Evolutionary conservation across 306 rosid genomes (phyloP).

Genomic region (Trifolium dubium): DNA sequence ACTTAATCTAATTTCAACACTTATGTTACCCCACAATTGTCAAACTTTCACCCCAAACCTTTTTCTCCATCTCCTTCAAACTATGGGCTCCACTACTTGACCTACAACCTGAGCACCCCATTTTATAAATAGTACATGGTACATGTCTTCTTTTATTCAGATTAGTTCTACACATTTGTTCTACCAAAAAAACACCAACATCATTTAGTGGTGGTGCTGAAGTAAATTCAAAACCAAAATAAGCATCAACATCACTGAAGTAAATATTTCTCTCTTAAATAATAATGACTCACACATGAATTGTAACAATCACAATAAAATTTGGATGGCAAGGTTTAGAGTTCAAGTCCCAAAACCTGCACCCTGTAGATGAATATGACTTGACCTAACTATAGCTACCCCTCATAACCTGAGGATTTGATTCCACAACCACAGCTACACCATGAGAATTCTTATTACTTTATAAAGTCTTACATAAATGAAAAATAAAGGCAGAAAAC

Average conservation of each 20-base stretch:
- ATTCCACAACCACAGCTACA: not conserved
- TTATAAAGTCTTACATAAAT: too few species aligned
- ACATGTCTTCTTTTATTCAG: not conserved
- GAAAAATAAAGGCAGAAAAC: not conserved
- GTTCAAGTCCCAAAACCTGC: not conserved
- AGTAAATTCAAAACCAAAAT: not conserved
- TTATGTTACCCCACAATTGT: too few species aligned
- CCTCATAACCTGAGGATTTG: not conserved
- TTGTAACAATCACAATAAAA: not conserved
- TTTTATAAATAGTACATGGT: not conserved
- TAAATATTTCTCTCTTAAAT: not conserved
- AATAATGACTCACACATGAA: not conserved
- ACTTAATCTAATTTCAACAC: too few species aligned
- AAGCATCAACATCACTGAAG: not conserved
- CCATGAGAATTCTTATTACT: not conserved
- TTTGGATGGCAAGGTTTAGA: not conserved
- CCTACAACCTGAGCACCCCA: slow-evolving; percentile 6
- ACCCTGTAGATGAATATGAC: not conserved
- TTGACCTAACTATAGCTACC: slow-evolving; percentile 3
- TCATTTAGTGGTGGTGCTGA: not conserved
- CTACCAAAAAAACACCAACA: slow-evolving; percentile 17
- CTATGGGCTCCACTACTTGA: not conserved
- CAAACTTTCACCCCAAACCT: not conserved
- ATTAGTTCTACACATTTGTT: slow-evolving; percentile 4
- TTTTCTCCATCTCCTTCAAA: not conserved